Percentiles rank a stretch among this genome's conserved stretches.
Evolutionary conservation across 768 basidiomycete genomes (phyloP).

Genomic region (Psilocybe subaeruginosa): DNA sequence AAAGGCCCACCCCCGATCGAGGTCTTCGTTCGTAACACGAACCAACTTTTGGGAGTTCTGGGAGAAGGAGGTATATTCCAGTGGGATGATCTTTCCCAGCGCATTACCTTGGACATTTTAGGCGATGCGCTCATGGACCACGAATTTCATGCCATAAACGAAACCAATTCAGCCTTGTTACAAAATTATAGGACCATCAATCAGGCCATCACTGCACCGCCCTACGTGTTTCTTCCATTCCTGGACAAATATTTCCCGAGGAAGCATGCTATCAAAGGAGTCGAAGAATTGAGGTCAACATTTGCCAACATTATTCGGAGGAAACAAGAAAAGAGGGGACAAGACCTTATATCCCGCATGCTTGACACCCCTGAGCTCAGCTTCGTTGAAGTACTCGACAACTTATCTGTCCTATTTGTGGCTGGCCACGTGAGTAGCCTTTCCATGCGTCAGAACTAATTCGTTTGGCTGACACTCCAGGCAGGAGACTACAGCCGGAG

Average conservation of each 20-base stretch:
- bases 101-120: too few species aligned
- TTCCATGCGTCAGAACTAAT: not conserved
- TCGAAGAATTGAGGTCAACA: not conserved
- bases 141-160: too few species aligned
- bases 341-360: not conserved
- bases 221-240: not conserved
- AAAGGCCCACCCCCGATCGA: too few species aligned
- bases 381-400: not conserved
- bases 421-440: not conserved
- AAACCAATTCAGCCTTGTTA: not conserved
- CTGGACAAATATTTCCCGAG: conserved; percentile 1
- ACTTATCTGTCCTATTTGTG: not conserved
- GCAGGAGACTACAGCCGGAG: too few species aligned
- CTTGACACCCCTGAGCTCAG: not conserved
- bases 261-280: not conserved
- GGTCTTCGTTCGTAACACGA: too few species aligned
- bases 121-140: too few species aligned
- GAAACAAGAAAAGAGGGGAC: conserved; percentile 3
- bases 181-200: not conserved
- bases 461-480: too few species aligned
- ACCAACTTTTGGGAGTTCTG: too few species aligned
- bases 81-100: too few species aligned
- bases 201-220: not conserved
- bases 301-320: not conserved
- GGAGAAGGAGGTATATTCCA: too few species aligned